A percentile compares a stretch with the other conserved stretches of the same genome.
These are phyloP conservation scores for Dentipellis sp. DNA, from an alignment of 768 basidiomycete genomes.

Conservation along the genomic window DNA sequence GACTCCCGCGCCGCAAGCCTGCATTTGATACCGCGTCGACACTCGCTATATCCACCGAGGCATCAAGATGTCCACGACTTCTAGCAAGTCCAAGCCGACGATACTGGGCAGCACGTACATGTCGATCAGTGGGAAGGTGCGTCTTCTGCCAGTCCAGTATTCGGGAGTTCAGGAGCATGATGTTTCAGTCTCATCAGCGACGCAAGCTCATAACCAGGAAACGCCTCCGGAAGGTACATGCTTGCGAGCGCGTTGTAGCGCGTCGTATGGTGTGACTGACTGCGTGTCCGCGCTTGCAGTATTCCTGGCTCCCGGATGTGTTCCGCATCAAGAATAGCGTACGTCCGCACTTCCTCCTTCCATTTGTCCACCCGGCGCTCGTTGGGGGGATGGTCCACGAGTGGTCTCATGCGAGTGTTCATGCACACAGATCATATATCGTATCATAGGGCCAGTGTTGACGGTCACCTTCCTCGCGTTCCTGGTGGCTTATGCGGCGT, in stretches of 20 bases:
- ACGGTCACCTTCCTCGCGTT: slow-evolving; percentile 74
- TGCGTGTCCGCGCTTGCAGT: slow-evolving; percentile 30
- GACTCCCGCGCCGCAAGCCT: no score
- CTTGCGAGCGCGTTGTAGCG: background rate
- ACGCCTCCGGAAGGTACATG: slow-evolving; percentile 13
- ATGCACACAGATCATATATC: slow-evolving; percentile 47
- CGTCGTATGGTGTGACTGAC: background rate
- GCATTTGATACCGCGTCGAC: no score
- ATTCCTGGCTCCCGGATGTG: slow-evolving; percentile 87
- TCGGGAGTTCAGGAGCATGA: no score
- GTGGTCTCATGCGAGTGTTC: no score
- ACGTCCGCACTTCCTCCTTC: slow-evolving; percentile 20
- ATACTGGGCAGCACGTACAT: no score
- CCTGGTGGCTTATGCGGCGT: slow-evolving; percentile 48
- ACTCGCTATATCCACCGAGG: no score
- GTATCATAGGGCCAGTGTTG: slow-evolving; percentile 73
- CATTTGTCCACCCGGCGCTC: background rate
- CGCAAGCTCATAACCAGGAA: slow-evolving; percentile 12
- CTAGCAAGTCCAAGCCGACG: no score
- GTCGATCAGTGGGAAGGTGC: no score
- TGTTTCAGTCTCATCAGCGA: background rate
- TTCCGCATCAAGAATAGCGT: slow-evolving; percentile 78
- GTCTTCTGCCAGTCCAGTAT: no score
- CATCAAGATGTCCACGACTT: no score
- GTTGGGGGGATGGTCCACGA: no score